Base-by-base conservation (phyloP, 2,329 filamentous ascomycete species). In the Penicillium sp. region DNA sequence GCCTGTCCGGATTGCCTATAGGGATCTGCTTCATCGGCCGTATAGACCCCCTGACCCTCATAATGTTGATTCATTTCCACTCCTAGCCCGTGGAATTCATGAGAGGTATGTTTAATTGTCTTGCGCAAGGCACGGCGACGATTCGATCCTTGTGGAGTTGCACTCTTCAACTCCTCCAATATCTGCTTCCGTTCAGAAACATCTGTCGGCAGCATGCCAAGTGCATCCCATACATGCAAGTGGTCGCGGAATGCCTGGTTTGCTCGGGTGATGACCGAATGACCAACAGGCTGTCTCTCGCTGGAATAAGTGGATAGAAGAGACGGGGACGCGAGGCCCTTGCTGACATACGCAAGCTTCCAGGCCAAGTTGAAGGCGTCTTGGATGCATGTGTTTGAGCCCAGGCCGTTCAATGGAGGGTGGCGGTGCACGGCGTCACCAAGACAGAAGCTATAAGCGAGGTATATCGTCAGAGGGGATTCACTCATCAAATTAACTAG, bases 61-160 rank as follows among this genome's bases (percentile, higher is more conserved):
- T 87, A 87, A 4, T 72, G 73, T 65, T 87, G 85, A 62, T 82
- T 82, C 83, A 86, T 86, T 63, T 86, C 83, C 15, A 82, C 74
- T 1, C 84, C 85, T 15, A 87, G 73, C 3, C 76, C 83, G 57
- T 84, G 81, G 59, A 82, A 83, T 65, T 83, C 83, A 53, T 77
- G 76, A 1, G 73, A 65, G 1, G 79, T 81, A 10, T 71, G 63
- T 52, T 77, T 69, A 27, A 84, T 75, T 3, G 74, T 79, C 2
- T 70, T 61, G 36, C 74, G 76, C 19, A 84, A 72, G 1, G 67
- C 70, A 13, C 68, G 62, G 9, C 82, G 68, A 21, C 79, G 69
- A 19, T 63, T 68, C 8, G 67, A 67, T 1, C 82, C 82, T 44
- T 69, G 65, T 0, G 71, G 62, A 0, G 73, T 75, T 1, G 70